Conservation (phyloP, 1,284 basidiomycete species). For the Naganishia albida region DNA sequence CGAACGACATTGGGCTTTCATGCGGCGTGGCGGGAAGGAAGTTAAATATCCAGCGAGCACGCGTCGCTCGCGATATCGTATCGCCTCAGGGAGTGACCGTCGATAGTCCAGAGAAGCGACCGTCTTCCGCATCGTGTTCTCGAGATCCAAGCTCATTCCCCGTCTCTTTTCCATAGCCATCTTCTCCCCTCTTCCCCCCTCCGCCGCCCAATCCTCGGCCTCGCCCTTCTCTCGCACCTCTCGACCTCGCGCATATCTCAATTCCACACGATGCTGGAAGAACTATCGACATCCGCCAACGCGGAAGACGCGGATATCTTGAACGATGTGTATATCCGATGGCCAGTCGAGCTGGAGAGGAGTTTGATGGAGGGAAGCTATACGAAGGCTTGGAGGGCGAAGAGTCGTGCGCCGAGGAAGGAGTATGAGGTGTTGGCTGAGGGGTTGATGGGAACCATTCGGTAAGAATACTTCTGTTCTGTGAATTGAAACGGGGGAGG, state of each 20-base stretch:
- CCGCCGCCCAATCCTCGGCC: conserved; percentile 84
- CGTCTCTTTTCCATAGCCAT: conserved; percentile 56
- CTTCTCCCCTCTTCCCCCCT: conserved; percentile 77
- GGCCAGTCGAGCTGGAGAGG: conserved; percentile 86
- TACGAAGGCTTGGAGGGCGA: conserved; percentile 95
- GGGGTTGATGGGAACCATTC: conserved; percentile 51
- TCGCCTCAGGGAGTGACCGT: too few species aligned
- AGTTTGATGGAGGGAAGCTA: conserved; percentile 99
- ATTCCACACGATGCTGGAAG: conserved; percentile 98
- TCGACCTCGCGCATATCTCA: conserved; percentile 95
- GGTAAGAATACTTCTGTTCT: conserved; percentile 38
- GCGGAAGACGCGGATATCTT: conserved; percentile 58
- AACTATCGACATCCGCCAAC: conserved; percentile 67
- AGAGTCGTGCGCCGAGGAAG: conserved; percentile 66
- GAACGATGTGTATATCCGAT: conserved; percentile 75
- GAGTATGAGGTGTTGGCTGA: conserved; percentile 53
- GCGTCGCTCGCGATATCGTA: background rate
- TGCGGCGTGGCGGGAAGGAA: too few species aligned
- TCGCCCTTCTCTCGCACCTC: conserved; percentile 90
- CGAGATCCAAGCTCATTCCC: background rate
- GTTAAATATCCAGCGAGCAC: background rate
- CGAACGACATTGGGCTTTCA: background rate
- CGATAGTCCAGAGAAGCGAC: too few species aligned
- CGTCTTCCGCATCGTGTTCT: too few species aligned
- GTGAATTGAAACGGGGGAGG: background rate